A percentile compares a stretch with the other conserved stretches of the same genome.
These are phyloP conservation scores for Arthrobotrys entomopaga DNA, from an alignment of 2,329 filamentous ascomycete genomes.

Conservation along the genomic window DNA sequence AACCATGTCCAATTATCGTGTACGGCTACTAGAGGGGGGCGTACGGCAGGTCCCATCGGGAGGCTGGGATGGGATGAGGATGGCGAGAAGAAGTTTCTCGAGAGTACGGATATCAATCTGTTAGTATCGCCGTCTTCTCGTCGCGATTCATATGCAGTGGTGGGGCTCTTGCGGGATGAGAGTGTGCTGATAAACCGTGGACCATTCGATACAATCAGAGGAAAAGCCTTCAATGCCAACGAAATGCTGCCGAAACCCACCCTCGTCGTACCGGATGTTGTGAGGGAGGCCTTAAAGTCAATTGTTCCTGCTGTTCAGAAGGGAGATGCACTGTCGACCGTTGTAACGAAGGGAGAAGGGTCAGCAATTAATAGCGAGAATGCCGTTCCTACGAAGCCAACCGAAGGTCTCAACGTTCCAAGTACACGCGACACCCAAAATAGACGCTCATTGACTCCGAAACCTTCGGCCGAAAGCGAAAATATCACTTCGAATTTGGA, in stretches of 20 bases:
- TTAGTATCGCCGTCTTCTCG: conserved; percentile 33
- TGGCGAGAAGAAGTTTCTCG: conserved; percentile 59
- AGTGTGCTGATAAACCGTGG: conserved; percentile 29
- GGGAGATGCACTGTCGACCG: conserved; percentile 9
- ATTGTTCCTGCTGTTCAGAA: conserved; percentile 26
- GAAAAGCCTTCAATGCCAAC: conserved; percentile 53
- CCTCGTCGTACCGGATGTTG: conserved; percentile 28
- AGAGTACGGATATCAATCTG: conserved; percentile 58
- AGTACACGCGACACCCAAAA: conserved; percentile 11
- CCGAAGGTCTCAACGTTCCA: conserved; percentile 16
- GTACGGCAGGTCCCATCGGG: conserved; percentile 65
- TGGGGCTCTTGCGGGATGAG: conserved; percentile 1
- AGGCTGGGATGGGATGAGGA: conserved; percentile 60
- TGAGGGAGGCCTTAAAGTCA: conserved; percentile 38
- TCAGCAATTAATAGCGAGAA: not conserved
- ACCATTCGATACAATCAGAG: conserved; percentile 24
- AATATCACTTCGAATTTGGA: conserved; percentile 7
- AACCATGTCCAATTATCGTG: conserved; percentile 68
- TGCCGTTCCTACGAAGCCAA: conserved; percentile 1
- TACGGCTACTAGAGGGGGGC: conserved; percentile 68
- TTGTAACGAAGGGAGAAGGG: conserved; percentile 9
- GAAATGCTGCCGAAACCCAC: conserved; percentile 50
- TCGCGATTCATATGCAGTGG: not conserved
- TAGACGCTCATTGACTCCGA: conserved; percentile 23
- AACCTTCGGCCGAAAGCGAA: not conserved